Conservation (phyloP, 148 eudicot species). For the Hydrangea macrophylla region DNA sequence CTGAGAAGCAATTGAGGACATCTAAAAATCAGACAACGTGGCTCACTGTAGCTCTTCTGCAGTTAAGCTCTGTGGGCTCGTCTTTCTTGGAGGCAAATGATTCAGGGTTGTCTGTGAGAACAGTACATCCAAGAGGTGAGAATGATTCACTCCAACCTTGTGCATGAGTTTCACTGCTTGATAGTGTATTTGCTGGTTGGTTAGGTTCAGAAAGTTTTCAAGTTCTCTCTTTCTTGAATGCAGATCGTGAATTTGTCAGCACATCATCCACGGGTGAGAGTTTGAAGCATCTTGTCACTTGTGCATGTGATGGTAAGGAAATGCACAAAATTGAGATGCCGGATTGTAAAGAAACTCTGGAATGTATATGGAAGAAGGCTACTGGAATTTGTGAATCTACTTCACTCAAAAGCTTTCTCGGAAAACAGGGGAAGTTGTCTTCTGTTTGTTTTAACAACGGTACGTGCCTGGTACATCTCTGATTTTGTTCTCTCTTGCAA, state of each 20-base stretch:
- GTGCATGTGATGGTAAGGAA: constrained; percentile 41
- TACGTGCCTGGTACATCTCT: constrained; percentile 14
- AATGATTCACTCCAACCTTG: background rate
- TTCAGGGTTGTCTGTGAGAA: constrained; percentile 49
- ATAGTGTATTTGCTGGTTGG: constrained; percentile 1
- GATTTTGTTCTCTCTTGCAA: background rate
- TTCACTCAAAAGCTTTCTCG: constrained; percentile 60
- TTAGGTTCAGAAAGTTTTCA: constrained; percentile 1
- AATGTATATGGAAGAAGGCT: constrained; percentile 70
- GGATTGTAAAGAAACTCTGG: constrained; percentile 49
- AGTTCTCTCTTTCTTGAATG: constrained; percentile 17
- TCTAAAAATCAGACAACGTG: constrained; percentile 88
- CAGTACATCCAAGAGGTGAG: constrained; percentile 61
- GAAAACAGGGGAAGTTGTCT: constrained; percentile 70
- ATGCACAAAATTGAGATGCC: constrained; percentile 36
- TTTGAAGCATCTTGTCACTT: constrained; percentile 54
- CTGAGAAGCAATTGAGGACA: constrained; percentile 83
- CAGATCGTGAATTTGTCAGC: constrained; percentile 83
- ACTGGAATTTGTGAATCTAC: constrained; percentile 57
- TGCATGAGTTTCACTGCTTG: background rate
- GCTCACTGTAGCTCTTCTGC: constrained; percentile 90
- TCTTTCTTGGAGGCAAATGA: constrained; percentile 51
- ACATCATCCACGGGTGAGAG: constrained; percentile 71
- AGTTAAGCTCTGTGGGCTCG: constrained; percentile 58
- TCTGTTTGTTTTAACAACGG: constrained; percentile 72